Conservation (phyloP, 108 stramenopile genomes). For the Chaetoceros muelleri region DNA sequence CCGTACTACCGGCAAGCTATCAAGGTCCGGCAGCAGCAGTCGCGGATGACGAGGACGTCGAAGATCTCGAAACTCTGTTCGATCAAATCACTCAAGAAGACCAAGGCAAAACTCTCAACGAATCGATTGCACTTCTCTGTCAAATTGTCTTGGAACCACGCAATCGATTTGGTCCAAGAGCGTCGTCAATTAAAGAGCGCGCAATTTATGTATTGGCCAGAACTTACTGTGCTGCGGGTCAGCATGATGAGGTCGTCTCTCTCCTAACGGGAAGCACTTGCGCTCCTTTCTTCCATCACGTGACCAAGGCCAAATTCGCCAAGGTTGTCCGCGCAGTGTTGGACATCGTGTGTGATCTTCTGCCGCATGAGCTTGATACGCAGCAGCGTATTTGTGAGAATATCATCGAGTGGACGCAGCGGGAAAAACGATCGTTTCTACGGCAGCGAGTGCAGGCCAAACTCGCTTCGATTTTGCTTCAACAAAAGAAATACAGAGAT, state of each 20-base stretch:
- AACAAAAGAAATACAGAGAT: slow-evolving; percentile 67
- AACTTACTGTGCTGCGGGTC: slow-evolving; percentile 54
- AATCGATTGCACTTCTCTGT: slow-evolving; percentile 34
- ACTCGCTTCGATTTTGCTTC: slow-evolving; percentile 77
- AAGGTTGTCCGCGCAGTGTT: slow-evolving; percentile 95
- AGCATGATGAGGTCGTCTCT: slow-evolving; percentile 70
- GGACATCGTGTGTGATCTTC: slow-evolving; percentile 83
- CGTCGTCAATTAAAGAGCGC: slow-evolving; percentile 80
- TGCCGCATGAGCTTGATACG: slow-evolving; percentile 78
- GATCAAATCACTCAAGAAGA: slow-evolving; percentile 8
- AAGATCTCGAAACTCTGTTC: slow-evolving; percentile 27
- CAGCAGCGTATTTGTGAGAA: slow-evolving; percentile 78
- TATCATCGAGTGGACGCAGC: slow-evolving; percentile 85
- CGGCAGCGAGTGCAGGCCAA: slow-evolving; percentile 96
- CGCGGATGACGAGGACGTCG: slow-evolving; percentile 26
- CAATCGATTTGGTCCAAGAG: slow-evolving; percentile 52
- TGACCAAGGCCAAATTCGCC: slow-evolving; percentile 97
- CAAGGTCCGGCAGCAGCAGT: not conserved
- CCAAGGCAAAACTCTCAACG: slow-evolving; percentile 14
- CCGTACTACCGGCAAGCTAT: too few species aligned
- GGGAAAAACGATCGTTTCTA: slow-evolving; percentile 91
- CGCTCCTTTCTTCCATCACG: slow-evolving; percentile 66
- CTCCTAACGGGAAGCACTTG: slow-evolving; percentile 62
- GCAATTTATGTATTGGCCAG: slow-evolving; percentile 86
- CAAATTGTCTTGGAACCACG: slow-evolving; percentile 44